These are phyloP conservation scores for Parafenestella ontariensis DNA, from an alignment of 2,329 filamentous ascomycete species.

Conservation along the genomic window DNA sequence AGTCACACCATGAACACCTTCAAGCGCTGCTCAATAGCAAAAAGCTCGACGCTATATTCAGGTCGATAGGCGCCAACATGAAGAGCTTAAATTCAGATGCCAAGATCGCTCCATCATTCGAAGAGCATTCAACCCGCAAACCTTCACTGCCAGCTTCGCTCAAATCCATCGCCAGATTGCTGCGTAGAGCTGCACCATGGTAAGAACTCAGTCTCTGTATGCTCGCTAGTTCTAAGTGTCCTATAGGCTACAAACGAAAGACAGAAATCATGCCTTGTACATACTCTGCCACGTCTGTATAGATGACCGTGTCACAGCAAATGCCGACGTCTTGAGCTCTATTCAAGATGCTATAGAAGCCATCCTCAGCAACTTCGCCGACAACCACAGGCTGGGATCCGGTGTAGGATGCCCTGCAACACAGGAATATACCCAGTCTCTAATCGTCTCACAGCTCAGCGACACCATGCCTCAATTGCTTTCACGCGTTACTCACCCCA, in stretches of 20 bases:
- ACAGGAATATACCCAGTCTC: constrained; percentile 21
- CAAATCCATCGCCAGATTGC: constrained; percentile 28
- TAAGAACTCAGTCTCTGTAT: constrained; percentile 13
- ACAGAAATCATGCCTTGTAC: constrained; percentile 30
- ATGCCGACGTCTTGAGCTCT: constrained; percentile 20
- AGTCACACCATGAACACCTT: constrained; percentile 34
- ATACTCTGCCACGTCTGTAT: constrained; percentile 40
- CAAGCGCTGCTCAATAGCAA: constrained; percentile 48
- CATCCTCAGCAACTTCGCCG: constrained; percentile 36
- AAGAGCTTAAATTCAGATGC: constrained; percentile 3
- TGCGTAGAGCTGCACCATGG: constrained; percentile 35
- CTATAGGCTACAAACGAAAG: constrained; percentile 27
- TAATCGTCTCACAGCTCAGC: constrained; percentile 35
- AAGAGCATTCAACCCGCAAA: constrained; percentile 13
- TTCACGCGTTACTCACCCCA: constrained; percentile 52
- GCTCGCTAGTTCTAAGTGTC: constrained; percentile 7
- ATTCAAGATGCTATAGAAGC: constrained; percentile 44
- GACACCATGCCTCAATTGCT: constrained; percentile 34
- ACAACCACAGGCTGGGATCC: constrained; percentile 27
- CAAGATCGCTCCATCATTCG: constrained; percentile 11
- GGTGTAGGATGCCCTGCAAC: constrained; percentile 26
- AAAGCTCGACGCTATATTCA: constrained; percentile 62
- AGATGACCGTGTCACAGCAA: constrained; percentile 38
- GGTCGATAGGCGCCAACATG: constrained; percentile 60
- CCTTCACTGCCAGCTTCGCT: constrained; percentile 28